phyloP scores from a whole-genome alignment of 306 rosid species.

The Vigna nakashimae region DNA sequence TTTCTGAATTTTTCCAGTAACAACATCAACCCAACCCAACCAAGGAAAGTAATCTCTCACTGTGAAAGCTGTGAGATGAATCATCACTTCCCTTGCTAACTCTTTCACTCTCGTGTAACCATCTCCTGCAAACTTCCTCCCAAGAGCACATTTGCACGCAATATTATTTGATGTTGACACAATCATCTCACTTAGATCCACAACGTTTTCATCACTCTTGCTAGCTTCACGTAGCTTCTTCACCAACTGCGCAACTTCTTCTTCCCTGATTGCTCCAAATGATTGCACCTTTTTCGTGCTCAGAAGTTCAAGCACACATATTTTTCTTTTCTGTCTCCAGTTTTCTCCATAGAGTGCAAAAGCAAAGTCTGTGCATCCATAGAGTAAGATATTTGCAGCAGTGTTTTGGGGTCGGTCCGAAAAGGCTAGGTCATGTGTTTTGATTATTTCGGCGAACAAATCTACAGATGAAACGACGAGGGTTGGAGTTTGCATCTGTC shows the following conservation, averaged over 20 bases:
- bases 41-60: constrained; percentile 50
- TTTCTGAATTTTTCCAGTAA: constrained; percentile 35
- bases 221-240: constrained; percentile 31
- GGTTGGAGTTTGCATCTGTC: constrained; percentile 36
- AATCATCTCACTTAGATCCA: constrained; percentile 44
- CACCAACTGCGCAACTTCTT: constrained; percentile 44
- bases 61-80: constrained; percentile 28
- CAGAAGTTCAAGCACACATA: constrained; percentile 38
- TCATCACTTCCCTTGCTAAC: constrained; percentile 37
- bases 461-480: constrained; percentile 47
- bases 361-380: constrained; percentile 38
- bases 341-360: constrained; percentile 39
- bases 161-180: constrained; percentile 27
- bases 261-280: constrained; percentile 34
- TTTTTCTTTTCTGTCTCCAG: constrained; percentile 50
- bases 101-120: neutral
- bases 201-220: neutral
- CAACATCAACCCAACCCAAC: constrained; percentile 52
- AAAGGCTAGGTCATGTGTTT: constrained; percentile 38
- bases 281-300: constrained; percentile 45
- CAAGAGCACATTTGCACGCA: constrained; percentile 38
- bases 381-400: constrained; percentile 39
- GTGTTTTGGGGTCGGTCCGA: constrained; percentile 43
- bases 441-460: constrained; percentile 29
- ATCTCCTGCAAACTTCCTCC: constrained; percentile 1